Evolutionary conservation across 176 grass and related monocot genomes (phyloP).

Genomic region (Pontederia paniculata): DNA sequence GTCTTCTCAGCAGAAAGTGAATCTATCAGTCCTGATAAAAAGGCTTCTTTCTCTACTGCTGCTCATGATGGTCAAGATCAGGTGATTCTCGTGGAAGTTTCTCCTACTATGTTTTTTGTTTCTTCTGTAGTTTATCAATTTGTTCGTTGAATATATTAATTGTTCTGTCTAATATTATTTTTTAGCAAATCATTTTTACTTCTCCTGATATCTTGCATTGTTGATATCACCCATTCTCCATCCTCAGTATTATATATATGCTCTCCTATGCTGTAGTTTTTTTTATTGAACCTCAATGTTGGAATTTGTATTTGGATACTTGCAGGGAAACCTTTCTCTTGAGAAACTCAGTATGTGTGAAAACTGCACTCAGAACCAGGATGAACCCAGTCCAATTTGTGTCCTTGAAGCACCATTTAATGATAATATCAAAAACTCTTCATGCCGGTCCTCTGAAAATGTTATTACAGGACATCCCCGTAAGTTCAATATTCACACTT

Average conservation of each 20-base stretch:
- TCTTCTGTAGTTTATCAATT: too few relatives aligned
- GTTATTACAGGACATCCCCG: constrained; percentile 45
- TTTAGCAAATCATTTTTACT: too few relatives aligned
- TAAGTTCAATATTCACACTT: constrained; percentile 31
- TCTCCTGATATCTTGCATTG: too few relatives aligned
- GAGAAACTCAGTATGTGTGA: constrained; percentile 29
- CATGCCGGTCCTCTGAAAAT: constrained; percentile 39
- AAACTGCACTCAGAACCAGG: constrained; percentile 33
- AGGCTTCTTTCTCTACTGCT: background rate
- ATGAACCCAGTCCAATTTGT: constrained; percentile 61
- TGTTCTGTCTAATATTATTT: too few relatives aligned
- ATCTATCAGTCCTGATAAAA: background rate
- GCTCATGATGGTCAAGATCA: background rate
- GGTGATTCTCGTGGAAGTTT: background rate
- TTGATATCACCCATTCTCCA: too few relatives aligned
- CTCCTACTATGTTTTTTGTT: too few relatives aligned
- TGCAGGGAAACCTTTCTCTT: constrained; percentile 37
- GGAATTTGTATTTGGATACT: constrained; percentile 6
- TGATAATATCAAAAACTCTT: constrained; percentile 35
- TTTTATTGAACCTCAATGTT: background rate
- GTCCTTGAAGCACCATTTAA: constrained; percentile 52
- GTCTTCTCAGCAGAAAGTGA: background rate
- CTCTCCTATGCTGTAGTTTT: background rate
- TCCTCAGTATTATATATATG: background rate
- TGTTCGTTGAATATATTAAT: too few relatives aligned